Evolutionary conservation across 139 green algal genomes (phyloP), one percentile per base, ranked within the genome.

Genomic region (Micractinium conductrix): DNA sequence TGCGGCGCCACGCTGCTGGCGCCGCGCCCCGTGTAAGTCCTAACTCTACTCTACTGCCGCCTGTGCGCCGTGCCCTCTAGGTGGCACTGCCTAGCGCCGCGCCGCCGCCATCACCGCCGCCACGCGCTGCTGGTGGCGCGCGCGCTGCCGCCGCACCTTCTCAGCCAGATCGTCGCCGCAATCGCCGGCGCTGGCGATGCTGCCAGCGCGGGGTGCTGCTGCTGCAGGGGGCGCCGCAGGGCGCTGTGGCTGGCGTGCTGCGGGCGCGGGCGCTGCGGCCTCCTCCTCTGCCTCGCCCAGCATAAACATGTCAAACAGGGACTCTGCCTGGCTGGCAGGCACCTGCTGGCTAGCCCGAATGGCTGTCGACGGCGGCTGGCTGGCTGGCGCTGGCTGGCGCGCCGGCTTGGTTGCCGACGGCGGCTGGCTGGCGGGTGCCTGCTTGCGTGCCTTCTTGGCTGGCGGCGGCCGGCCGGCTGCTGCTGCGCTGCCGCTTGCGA

Each of bases 261-360:
- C 42, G 17, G 19, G 16, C 7, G 10, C n/a, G 7, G 44, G 40
- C 40, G 37, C 9, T 1, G 38, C 22, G n/a, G n/a, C n/a, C 42
- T 60, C 28, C 53, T 9, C 50, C 35, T 28, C n/a, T 17, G n/a
- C 50, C 9, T 48, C 50, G 21, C 30, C 78, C 4, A 21, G 43
- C 37, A 84, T 76, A 7, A 84, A 63, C 30, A 63, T 76, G 63
- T 84, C 78, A 75, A 84, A 84, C 16, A 84, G 78, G 28, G 76
- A 38, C 76, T 82, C 76, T 1, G 76, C 76, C 68, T 74, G 68
- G 38, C 16, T 50, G 65, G 65, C 35, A 44, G 65, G 65, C 33
- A 33, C 17, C 62, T 70, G 62, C 62, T 40, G 30, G 12, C 16
- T 38, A n/a, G n/a, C n/a, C n/a, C 26, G 9, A 2, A 70, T 30